Percentiles rank a stretch among this genome's conserved stretches.
These are phyloP conservation scores for Hymenoscyphus fructigenus DNA, from an alignment of 2,329 filamentous ascomycete species.

Conservation along the genomic window DNA sequence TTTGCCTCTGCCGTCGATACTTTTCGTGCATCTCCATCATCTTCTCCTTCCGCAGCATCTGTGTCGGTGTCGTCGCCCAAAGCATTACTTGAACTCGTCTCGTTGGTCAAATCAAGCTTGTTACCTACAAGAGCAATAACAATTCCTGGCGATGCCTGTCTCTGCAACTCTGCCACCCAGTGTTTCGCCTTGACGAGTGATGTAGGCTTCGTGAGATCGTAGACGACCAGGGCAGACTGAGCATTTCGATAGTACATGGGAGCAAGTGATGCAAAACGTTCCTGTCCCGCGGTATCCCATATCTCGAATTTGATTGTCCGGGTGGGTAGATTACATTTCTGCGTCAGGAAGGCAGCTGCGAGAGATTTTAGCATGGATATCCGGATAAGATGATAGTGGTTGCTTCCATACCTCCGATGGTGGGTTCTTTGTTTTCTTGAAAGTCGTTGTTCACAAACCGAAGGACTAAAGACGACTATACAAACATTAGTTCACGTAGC, in stretches of 20 bases:
- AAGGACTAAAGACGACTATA: constrained; percentile 89
- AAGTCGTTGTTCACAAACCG: constrained; percentile 99
- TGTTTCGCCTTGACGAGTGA: constrained; percentile 96
- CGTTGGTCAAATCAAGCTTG: constrained; percentile 85
- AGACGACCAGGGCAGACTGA: constrained; percentile 94
- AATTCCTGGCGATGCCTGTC: constrained; percentile 93
- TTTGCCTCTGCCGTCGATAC: constrained; percentile 89
- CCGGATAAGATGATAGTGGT: background rate
- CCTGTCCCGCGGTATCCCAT: constrained; percentile 97
- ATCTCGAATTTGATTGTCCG: constrained; percentile 94
- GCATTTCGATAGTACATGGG: constrained; percentile 99
- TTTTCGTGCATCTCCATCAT: constrained; percentile 76
- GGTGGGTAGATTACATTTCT: constrained; percentile 95
- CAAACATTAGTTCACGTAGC: constrained; percentile 16
- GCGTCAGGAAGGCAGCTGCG: constrained; percentile 91
- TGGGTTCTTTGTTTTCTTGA: constrained; percentile 99
- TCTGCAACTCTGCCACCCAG: constrained; percentile 96
- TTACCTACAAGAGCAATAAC: constrained; percentile 97
- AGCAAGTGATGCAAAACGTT: constrained; percentile 92
- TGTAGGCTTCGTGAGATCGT: constrained; percentile 95
- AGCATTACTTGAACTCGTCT: constrained; percentile 49
- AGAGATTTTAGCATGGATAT: constrained; percentile 9
- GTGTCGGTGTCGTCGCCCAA: constrained; percentile 48
- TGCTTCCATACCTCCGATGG: constrained; percentile 77
- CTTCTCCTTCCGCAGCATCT: constrained; percentile 51